Conservation (phyloP, 1,284 basidiomycete species). For the Peniophora sp. region DNA sequence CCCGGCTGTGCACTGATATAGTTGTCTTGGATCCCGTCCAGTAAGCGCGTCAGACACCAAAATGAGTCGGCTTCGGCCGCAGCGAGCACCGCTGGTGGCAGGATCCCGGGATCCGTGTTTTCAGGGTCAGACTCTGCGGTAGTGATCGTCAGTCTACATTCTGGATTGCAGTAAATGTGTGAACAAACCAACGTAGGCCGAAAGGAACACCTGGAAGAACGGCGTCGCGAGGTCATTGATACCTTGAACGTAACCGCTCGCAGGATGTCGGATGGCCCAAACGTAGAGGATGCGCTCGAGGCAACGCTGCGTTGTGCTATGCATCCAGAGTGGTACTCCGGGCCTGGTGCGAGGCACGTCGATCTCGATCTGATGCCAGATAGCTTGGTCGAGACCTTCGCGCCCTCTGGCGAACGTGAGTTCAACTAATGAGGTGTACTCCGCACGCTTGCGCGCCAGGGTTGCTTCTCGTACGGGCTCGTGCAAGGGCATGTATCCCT, state of each 20-base stretch:
- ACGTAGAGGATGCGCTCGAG: slow-evolving; percentile 92
- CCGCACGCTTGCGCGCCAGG: slow-evolving; percentile 82
- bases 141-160: not conserved
- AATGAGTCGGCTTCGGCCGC: slow-evolving; percentile 94
- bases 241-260: slow-evolving; percentile 94
- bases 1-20: slow-evolving; percentile 94
- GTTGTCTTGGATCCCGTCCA: slow-evolving; percentile 96
- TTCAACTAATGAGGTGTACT: slow-evolving; percentile 86
- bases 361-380: slow-evolving; percentile 98
- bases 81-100: slow-evolving; percentile 63
- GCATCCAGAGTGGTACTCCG: slow-evolving; percentile 87
- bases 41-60: slow-evolving; percentile 89
- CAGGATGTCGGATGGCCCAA: slow-evolving; percentile 96
- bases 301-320: slow-evolving; percentile 81
- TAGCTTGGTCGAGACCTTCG: slow-evolving; percentile 82
- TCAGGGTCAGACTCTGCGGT: slow-evolving; percentile 77
- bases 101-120: slow-evolving; percentile 70
- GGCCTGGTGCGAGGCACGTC: slow-evolving; percentile 92
- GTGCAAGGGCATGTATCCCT: slow-evolving; percentile 92
- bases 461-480: slow-evolving; percentile 71
- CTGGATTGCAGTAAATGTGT: slow-evolving; percentile 4
- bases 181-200: slow-evolving; percentile 77
- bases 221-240: slow-evolving; percentile 96
- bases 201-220: slow-evolving; percentile 91
- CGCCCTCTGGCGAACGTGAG: slow-evolving; percentile 86